phyloP scores from a whole-genome alignment of 2,329 filamentous ascomycete species.

The Aspergillus eucalypticola region DNA sequence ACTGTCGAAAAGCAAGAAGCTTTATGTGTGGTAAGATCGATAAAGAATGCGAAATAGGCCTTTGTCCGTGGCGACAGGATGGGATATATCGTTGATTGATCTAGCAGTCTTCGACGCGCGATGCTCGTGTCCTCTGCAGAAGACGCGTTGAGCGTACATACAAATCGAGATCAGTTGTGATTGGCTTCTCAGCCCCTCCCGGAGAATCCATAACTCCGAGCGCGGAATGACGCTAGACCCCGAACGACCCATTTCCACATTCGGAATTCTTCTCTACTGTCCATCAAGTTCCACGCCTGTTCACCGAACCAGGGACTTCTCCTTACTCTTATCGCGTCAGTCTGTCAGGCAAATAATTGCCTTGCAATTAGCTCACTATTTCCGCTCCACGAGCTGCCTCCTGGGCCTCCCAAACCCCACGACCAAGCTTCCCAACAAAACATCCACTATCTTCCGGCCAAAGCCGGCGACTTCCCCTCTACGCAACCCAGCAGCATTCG shows the following conservation, averaged over 20 bases:
- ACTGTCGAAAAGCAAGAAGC: too few relatives aligned
- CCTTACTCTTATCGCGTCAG: not conserved
- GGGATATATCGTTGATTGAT: not conserved
- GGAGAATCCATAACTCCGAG: conserved; percentile 11
- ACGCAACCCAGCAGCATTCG: conserved; percentile 5
- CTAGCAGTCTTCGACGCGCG: not conserved
- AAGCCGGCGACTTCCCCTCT: not conserved
- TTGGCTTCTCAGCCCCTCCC: conserved; percentile 7
- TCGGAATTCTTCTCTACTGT: conserved; percentile 10
- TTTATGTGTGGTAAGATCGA: too few relatives aligned
- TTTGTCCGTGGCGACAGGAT: not conserved
- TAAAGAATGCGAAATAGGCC: not conserved
- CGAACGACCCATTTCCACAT: conserved; percentile 17
- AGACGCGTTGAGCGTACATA: conserved; percentile 6
- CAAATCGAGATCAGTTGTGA: not conserved
- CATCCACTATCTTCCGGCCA: not conserved
- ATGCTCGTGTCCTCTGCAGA: not conserved
- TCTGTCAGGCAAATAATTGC: not conserved
- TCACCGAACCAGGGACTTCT: not conserved
- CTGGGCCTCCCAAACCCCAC: not conserved
- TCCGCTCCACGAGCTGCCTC: not conserved
- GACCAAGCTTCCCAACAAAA: not conserved
- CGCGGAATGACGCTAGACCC: conserved; percentile 15
- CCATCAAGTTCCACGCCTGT: not conserved
- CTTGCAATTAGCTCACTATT: not conserved